Conservation (phyloP, 2,329 filamentous ascomycete species). For the Rachicladosporium sp. region DNA sequence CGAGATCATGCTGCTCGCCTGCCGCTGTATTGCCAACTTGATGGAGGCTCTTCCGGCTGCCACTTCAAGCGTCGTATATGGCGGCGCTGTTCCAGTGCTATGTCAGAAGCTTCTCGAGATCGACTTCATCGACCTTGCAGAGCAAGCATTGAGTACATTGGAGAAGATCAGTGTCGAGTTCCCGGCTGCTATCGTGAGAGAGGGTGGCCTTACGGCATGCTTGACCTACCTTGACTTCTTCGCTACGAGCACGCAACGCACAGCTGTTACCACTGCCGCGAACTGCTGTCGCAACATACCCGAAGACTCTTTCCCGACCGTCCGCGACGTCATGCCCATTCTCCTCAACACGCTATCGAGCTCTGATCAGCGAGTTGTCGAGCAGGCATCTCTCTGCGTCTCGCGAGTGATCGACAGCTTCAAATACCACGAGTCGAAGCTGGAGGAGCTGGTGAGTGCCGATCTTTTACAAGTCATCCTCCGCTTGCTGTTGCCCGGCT, state of each 20-base stretch:
- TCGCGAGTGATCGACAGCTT: slow-evolving; percentile 96
- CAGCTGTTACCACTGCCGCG: slow-evolving; percentile 90
- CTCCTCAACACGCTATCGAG: slow-evolving; percentile 80
- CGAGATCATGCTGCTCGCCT: slow-evolving; percentile 93
- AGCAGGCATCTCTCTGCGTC: slow-evolving; percentile 91
- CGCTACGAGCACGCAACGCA: slow-evolving; percentile 89
- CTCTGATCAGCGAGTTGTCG: slow-evolving; percentile 91
- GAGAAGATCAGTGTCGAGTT: slow-evolving; percentile 98
- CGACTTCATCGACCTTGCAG: slow-evolving; percentile 90
- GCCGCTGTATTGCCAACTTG: slow-evolving; percentile 86
- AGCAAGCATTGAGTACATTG: slow-evolving; percentile 89
- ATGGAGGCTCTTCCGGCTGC: slow-evolving; percentile 94
- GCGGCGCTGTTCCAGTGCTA: slow-evolving; percentile 85
- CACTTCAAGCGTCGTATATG: slow-evolving; percentile 91
- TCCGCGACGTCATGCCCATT: slow-evolving; percentile 93
- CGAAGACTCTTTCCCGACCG: slow-evolving; percentile 80
- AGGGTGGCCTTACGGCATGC: slow-evolving; percentile 91
- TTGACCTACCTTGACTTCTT: slow-evolving; percentile 96
- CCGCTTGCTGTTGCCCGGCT: slow-evolving; percentile 79
- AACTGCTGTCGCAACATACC: slow-evolving; percentile 97
- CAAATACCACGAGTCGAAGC: slow-evolving; percentile 70
- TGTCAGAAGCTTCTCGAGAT: slow-evolving; percentile 95
- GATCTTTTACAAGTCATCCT: slow-evolving; percentile 76
- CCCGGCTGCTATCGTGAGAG: slow-evolving; percentile 84
- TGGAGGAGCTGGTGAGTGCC: slow-evolving; percentile 85